Base-by-base conservation (phyloP, 1,139 yeast species). In the Arxiozyma slooffiae region DNA sequence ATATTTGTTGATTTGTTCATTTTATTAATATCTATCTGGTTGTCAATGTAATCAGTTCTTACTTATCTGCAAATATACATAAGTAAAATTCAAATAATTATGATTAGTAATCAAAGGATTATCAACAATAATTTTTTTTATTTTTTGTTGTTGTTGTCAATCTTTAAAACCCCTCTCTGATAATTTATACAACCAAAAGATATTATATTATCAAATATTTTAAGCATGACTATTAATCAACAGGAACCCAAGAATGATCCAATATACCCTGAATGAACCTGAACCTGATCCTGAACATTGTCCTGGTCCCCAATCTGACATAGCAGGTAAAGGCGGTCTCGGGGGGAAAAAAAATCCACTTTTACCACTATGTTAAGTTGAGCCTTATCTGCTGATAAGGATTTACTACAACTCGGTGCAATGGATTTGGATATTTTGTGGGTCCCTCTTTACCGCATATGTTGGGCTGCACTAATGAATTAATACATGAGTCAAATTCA, bases 311-410 rank as follows among this genome's bases (percentile, higher is more conserved):
- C 96, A 90, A 64, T 85, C 95, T 1, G 96, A 88, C 57, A 71
- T 72, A 50, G 98, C 99, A 1, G 99, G 98, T 14, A 92, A 92
- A 70, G 99, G 99, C 17, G 99, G 99, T 17, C 98, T 92, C 1
- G 99, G 99, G 0, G n/a, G n/a, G n/a, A n/a, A n/a, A n/a, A n/a
- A n/a, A 92, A 92, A 67, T 86, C 96, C 1, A 94, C 98, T 0
- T 90, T 92, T 66, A 86, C 97, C 0, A 80, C 96, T 14, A 86
- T 92, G 95, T 75, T 92, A 22, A 81, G 95, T 17, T 92, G 97
- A 96, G 97, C 97, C 0, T 71, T 92, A 41, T 95, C 97, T 1
- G 85, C 94, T 0, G 96, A 90, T 65, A 87, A 83, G 53, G 85
- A 81, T 47, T 59, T 84, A 30, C n/a, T n/a, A 30, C 97, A 92